Evolutionary conservation across 2,329 filamentous ascomycete species (phyloP).

Genomic region (Pseudophaeomoniella oleicola): DNA sequence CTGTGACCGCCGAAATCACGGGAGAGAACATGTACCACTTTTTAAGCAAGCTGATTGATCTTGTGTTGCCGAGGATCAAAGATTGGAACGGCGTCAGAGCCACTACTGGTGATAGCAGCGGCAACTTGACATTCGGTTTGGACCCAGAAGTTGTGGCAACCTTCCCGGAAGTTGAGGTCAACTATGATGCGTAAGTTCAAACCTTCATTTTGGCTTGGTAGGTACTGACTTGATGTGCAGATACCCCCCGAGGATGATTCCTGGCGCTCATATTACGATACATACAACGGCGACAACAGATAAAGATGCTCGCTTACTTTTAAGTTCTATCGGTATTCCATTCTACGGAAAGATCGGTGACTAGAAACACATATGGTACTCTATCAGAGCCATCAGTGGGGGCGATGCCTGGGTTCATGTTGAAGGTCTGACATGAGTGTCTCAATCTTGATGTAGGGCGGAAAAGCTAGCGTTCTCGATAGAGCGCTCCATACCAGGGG

Average conservation of each 20-base stretch:
- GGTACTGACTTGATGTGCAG: conserved; percentile 19
- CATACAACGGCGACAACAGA: conserved; percentile 77
- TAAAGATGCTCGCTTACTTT: conserved; percentile 64
- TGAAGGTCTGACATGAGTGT: no score
- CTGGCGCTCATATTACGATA: conserved; percentile 69
- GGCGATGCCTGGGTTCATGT: no score
- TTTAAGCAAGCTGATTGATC: conserved; percentile 72
- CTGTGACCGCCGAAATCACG: conserved; percentile 61
- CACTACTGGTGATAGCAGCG: conserved; percentile 68
- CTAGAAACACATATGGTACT: no score
- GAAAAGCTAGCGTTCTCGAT: no score
- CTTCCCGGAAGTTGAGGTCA: conserved; percentile 90
- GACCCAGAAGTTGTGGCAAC: conserved; percentile 58
- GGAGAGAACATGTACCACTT: conserved; percentile 82
- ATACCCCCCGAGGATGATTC: conserved; percentile 60
- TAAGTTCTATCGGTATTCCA: conserved; percentile 59
- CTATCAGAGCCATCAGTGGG: no score
- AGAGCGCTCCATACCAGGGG: no score
- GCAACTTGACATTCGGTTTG: conserved; percentile 77
- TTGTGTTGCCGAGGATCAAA: conserved; percentile 90
- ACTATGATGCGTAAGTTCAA: conserved; percentile 68
- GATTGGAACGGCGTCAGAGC: conserved; percentile 77
- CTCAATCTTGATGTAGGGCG: no score
- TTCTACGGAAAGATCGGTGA: conserved; percentile 63
- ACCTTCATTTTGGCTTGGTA: conserved; percentile 2